Percentiles rank a stretch among this genome's conserved stretches.
These are phyloP conservation scores for Cercospora canescens DNA, from an alignment of 2,329 filamentous ascomycete species.

Conservation along the genomic window DNA sequence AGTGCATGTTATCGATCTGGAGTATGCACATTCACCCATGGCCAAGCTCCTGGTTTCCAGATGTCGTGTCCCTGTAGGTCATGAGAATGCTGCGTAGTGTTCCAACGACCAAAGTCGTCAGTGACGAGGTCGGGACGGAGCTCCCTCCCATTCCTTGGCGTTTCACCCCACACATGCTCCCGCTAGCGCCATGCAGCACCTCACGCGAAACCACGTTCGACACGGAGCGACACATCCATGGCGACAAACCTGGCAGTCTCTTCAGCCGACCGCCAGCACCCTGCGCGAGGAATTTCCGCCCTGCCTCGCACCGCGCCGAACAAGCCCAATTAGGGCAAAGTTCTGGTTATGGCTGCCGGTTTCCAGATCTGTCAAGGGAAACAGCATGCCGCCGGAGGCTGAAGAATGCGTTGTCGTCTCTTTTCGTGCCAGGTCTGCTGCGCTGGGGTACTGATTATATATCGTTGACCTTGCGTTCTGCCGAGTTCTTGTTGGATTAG, in stretches of 20 bases:
- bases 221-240: conserved; percentile 8
- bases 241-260: neutral
- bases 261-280: neutral
- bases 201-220: conserved; percentile 10
- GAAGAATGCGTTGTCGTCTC: neutral
- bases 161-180: too few species aligned
- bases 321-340: neutral
- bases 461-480: neutral
- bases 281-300: neutral
- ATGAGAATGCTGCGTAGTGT: neutral
- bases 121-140: neutral
- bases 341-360: neutral
- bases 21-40: neutral
- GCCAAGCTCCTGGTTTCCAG: neutral
- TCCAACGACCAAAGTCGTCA: neutral
- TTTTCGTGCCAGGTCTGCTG: neutral
- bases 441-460: neutral
- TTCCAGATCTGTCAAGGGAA: conserved; percentile 16
- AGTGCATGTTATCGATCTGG: neutral
- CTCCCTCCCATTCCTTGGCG: neutral
- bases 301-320: neutral
- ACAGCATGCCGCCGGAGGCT: conserved; percentile 2
- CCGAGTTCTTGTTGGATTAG: neutral
- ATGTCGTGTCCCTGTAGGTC: neutral
- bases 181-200: neutral